Base-by-base conservation (phyloP, 768 basidiomycete species). In the Trametopsis cervina region DNA sequence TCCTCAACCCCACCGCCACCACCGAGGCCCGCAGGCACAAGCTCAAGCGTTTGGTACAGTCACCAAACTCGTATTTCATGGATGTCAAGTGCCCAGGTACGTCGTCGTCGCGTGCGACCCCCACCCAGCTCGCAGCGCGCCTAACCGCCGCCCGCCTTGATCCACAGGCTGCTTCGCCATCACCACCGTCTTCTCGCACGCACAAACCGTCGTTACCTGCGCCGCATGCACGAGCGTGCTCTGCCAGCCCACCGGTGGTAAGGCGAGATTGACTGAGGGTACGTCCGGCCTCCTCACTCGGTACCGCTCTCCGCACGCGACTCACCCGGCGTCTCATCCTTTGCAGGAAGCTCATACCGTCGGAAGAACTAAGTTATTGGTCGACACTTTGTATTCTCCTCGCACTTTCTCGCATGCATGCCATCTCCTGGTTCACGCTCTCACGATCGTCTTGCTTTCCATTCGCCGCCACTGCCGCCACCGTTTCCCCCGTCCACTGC, bases 11-110 rank as follows among this genome's bases (percentile, higher is more conserved):
- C 60, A 86, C 91, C 51, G 70, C 80, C 57, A 89, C 91, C 67
- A 70, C 80, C 60, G 89, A 95, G 74, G 83, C 74, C 70, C 83
- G 76, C 69, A 85, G 82, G 69, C 95, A 98, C 87, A 98, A 98
- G 80, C 89, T 97, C 69, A 98, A 99, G 81, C 86, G 93, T 68
- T 85, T 98, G 61, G 96, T 99, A 60, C 96, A 97, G 73, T 85
- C 85, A 45, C 96, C 96, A 56, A 92, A 97, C 74, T 98, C 95
- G 27, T 98, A 90, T 75, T 98, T 98, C 75, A 98, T 99, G 96
- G 96, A 99, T 63, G 94, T 98, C 61, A 99, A 98, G 72, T 98
- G 95, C 74, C 85, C 95, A 60, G 93, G 90, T 91, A 53, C 51
- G 83, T 72, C 9, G 0, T 13, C 38, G 50, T 53, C 35, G 26